These are phyloP conservation scores for Vanrija sp. DNA, from an alignment of 1,284 basidiomycete genomes.

Conservation along the genomic window DNA sequence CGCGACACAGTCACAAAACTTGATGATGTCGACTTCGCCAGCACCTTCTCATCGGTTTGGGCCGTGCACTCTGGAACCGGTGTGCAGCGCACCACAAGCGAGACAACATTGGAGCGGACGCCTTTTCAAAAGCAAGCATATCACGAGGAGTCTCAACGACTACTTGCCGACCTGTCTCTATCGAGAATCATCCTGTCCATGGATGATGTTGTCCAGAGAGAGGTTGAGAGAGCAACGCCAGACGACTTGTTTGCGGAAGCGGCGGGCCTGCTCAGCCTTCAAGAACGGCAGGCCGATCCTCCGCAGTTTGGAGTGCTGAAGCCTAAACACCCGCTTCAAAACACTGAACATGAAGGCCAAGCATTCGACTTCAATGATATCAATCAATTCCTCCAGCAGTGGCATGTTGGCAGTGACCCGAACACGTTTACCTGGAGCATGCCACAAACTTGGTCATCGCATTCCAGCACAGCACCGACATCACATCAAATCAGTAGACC, in stretches of 20 bases:
- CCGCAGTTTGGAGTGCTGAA: too few species aligned
- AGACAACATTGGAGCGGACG: not conserved
- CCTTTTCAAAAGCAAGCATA: not conserved
- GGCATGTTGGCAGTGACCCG: too few species aligned
- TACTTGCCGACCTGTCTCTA: slow-evolving; percentile 2
- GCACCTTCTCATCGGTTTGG: slow-evolving; percentile 7
- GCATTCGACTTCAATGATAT: too few species aligned
- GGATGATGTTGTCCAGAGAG: not conserved
- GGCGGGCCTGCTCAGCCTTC: slow-evolving; percentile 26
- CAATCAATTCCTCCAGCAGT: too few species aligned
- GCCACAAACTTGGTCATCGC: too few species aligned
- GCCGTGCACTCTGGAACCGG: too few species aligned
- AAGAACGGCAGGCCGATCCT: not conserved
- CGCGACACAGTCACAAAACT: slow-evolving; percentile 1
- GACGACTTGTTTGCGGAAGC: slow-evolving; percentile 33
- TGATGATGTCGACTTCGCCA: slow-evolving; percentile 5
- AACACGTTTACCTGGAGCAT: too few species aligned
- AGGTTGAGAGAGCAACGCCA: not conserved
- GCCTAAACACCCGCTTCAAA: too few species aligned
- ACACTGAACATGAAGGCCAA: too few species aligned
- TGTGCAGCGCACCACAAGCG: too few species aligned
- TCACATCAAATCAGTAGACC: too few species aligned
- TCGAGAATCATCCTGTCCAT: not conserved
- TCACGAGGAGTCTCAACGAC: not conserved
- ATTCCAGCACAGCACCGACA: too few species aligned